A percentile compares a stretch with the other conserved stretches of the same genome.
phyloP scores from a whole-genome alignment of 306 rosid species.

The Cucurbita moschata region DNA sequence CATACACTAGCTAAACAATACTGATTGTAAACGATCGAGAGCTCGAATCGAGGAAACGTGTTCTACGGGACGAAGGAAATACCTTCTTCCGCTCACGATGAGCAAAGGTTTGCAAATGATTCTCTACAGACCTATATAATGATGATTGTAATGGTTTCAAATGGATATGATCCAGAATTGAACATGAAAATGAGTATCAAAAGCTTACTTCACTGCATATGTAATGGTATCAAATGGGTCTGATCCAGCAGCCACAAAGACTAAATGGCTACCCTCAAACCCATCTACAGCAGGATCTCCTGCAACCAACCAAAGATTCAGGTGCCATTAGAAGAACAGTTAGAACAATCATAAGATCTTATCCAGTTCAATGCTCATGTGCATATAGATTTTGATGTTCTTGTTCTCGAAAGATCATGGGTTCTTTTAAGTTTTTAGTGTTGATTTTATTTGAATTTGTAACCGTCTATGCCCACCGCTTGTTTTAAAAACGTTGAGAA shows the following conservation, averaged over 20 bases:
- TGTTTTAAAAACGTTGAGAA: no score
- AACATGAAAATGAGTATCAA: conserved; percentile 7
- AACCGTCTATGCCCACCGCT: no score
- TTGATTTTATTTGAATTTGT: no score
- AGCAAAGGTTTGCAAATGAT: conserved; percentile 62
- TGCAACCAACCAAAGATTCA: conserved; percentile 14
- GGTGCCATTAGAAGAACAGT: not conserved
- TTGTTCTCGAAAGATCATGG: no score
- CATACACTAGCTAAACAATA: not conserved
- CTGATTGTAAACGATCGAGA: not conserved
- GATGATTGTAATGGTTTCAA: conserved; percentile 56
- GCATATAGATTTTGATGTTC: no score
- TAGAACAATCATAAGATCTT: not conserved
- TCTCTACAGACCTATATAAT: conserved; percentile 53
- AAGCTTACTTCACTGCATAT: conserved; percentile 62
- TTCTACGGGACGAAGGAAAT: not conserved
- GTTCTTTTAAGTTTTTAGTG: no score
- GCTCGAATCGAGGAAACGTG: not conserved
- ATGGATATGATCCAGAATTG: conserved; percentile 59
- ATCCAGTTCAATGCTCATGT: no score
- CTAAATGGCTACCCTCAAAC: conserved; percentile 73
- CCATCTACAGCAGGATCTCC: conserved; percentile 76
- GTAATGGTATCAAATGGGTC: conserved; percentile 79
- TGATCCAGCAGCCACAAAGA: conserved; percentile 64
- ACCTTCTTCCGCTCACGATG: conserved; percentile 87